Evolutionary conservation across 768 basidiomycete genomes (phyloP).

Genomic region (Multifurca ochricompacta): DNA sequence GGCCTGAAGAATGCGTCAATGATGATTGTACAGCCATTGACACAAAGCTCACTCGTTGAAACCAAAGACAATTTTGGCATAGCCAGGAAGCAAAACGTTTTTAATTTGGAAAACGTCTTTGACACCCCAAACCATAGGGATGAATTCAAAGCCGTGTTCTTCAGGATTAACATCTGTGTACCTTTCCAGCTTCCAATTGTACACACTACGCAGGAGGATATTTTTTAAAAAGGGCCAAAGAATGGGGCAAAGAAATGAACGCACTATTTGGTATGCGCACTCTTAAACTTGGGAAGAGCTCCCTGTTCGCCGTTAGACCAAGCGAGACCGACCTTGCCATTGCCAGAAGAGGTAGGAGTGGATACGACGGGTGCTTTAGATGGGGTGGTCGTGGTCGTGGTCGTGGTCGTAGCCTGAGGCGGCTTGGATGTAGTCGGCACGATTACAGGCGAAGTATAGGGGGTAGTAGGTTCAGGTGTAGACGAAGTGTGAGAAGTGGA

Average conservation of each 20-base stretch:
- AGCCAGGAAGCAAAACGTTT: slow-evolving; percentile 39
- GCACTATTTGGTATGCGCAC: slow-evolving; percentile 28
- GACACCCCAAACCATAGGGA: slow-evolving; percentile 67
- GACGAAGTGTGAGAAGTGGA: slow-evolving; percentile 15
- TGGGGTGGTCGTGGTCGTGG: slow-evolving; percentile 21
- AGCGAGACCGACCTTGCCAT: slow-evolving; percentile 50
- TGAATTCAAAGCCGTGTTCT: slow-evolving; percentile 42
- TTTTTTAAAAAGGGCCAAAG: not conserved
- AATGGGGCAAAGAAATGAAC: slow-evolving; percentile 31
- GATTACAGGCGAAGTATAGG: too few relatives aligned
- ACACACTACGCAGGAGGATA: slow-evolving; percentile 33
- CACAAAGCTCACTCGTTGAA: slow-evolving; percentile 61
- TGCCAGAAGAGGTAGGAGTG: not conserved
- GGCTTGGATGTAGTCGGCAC: too few relatives aligned
- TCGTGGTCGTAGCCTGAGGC: too few relatives aligned
- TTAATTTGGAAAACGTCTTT: slow-evolving; percentile 44
- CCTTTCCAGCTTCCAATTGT: slow-evolving; percentile 58
- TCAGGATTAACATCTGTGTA: slow-evolving; percentile 31
- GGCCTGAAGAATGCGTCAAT: slow-evolving; percentile 42
- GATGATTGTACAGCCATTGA: slow-evolving; percentile 22
- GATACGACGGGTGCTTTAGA: slow-evolving; percentile 7
- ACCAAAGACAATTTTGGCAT: slow-evolving; percentile 45
- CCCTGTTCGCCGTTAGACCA: slow-evolving; percentile 50
- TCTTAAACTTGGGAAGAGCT: slow-evolving; percentile 45
- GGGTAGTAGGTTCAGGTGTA: not conserved